Evolutionary conservation across 306 rosid genomes (phyloP), one percentile per base, ranked within the genome.

Genomic region (Ormosia semicastrata): DNA sequence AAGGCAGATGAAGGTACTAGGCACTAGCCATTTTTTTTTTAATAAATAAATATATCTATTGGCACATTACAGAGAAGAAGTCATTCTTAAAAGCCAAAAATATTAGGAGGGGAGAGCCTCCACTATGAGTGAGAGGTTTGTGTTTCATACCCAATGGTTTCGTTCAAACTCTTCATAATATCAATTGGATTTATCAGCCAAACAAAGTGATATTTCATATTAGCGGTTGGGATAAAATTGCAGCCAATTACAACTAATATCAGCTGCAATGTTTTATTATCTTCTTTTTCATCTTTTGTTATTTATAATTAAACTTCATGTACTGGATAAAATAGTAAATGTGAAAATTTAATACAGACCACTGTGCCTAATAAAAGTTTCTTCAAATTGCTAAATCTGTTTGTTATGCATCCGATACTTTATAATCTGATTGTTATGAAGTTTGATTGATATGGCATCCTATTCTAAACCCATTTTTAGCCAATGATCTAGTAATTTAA

Each of bases 191-290:
- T 44, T 75, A 43, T 73, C 50, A 32, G 12, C 34, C 53, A 32
- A 81, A 33, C 44, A 15, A 43, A 52, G 65, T 56, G 81, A 17
- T 54, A 11, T 14, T 66, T 81, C 75, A 43, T 34, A 39, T 73
- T 64, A 66, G 7, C 65, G 7, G 58, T 44, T 54, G 64, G 76
- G 64, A 74, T 59, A 73, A 77, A 73, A 66, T 81, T 73, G 52
- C 53, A 32, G 63, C 34, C 17, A 54, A 54, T 43, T 65, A 46
- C 70, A 47, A 71, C 34, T 71, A 24, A 14, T n/a, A 40, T 81
- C 37, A 39, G 33, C 69, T 65, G 74, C 30, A 2, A 10, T 73
- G 75, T 66, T 67, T 59, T 59, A n/a, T 18, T 33, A 10, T 53
- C 15, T 37, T 65, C 53, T 43, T 43, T 73, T 57, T 33, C 15